Base-by-base conservation (phyloP, 2,329 filamentous ascomycete genomes). In the Fusarium sp. region DNA sequence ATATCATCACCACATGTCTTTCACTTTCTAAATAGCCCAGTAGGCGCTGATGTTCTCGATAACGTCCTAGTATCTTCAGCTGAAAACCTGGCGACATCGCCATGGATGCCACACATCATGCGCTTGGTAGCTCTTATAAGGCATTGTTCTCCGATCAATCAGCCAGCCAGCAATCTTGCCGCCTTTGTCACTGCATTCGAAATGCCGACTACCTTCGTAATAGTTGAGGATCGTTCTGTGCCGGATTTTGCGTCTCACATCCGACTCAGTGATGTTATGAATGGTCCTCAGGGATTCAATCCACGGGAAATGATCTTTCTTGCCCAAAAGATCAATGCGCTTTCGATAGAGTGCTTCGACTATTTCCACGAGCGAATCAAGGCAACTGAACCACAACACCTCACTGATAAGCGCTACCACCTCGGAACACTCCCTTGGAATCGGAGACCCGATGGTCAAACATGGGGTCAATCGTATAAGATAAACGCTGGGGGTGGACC, bases 31-130 rank as follows among this genome's bases (percentile, higher is more conserved):
- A n/a, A 35, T 4, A 32, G 60, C 4, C 20, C 55, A 11, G 17
- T 66, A 7, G 65, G 65, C 7, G 46, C 47, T n/a, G 51, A 19
- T 5, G 32, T 62, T 37, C 32, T 68, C 7, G 60, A 68, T 14
- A 15, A 20, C 2, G 22, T 68, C 17, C 65, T 68, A 10, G 40
- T 62, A 2, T 53, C 65, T 20, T 65, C 44, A 14, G 44, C 45
- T 13, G 23, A n/a, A 17, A 41, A 44, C 8, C 20, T 57, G 5
- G n/a, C 19, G 3, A 44, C 40, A 27, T 51, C 65, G 3, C 51
- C 65, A 32, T 68, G 65, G 65, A 50, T 68, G 17, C 47, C 60
- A 2, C 48, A 68, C 9, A 43, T 68, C 13, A 6, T 68, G 6
- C 60, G 65, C 11, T 22, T 68, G 7, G 52, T 68, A 5, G 60